phyloP scores from a whole-genome alignment of 371 early-diverging fungal species.

The Mortierella sp. region DNA sequence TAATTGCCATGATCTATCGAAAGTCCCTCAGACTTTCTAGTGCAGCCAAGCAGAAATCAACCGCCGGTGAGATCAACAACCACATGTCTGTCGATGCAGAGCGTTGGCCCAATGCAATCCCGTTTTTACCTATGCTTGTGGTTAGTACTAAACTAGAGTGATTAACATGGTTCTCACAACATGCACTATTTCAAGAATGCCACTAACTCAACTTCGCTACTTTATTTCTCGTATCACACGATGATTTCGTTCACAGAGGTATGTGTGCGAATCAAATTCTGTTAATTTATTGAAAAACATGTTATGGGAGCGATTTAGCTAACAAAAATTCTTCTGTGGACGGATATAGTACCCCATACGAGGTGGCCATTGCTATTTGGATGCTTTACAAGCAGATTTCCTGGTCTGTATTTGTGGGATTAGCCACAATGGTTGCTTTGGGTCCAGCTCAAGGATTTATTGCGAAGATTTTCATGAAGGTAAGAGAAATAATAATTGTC shows the following conservation, averaged over 20 bases:
- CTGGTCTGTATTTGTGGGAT: slow-evolving; percentile 65
- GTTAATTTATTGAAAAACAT: too few species aligned
- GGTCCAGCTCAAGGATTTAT: slow-evolving; percentile 63
- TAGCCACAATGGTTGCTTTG: slow-evolving; percentile 59
- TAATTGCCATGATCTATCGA: slow-evolving; percentile 68
- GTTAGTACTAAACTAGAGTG: background rate
- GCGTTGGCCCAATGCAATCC: slow-evolving; percentile 44
- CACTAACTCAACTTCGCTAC: background rate
- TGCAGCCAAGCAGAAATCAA: slow-evolving; percentile 61
- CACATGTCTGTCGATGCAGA: slow-evolving; percentile 86
- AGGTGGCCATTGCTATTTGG: slow-evolving; percentile 61
- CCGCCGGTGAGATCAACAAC: slow-evolving; percentile 84
- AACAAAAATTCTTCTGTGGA: too few species aligned
- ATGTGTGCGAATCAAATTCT: background rate
- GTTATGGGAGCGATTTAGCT: too few species aligned
- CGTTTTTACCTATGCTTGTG: slow-evolving; percentile 59
- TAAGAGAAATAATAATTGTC: slow-evolving; percentile 19
- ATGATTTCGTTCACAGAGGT: background rate
- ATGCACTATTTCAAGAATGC: background rate
- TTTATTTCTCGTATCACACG: too few species aligned
- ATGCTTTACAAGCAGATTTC: slow-evolving; percentile 68
- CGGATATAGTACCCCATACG: slow-evolving; percentile 56
- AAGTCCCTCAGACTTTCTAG: slow-evolving; percentile 69
- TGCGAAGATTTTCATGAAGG: slow-evolving; percentile 56
- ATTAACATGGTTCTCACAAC: background rate